Conservation (phyloP, 495 filamentous ascomycete genomes). For the Chaetomidium leptoderma region DNA sequence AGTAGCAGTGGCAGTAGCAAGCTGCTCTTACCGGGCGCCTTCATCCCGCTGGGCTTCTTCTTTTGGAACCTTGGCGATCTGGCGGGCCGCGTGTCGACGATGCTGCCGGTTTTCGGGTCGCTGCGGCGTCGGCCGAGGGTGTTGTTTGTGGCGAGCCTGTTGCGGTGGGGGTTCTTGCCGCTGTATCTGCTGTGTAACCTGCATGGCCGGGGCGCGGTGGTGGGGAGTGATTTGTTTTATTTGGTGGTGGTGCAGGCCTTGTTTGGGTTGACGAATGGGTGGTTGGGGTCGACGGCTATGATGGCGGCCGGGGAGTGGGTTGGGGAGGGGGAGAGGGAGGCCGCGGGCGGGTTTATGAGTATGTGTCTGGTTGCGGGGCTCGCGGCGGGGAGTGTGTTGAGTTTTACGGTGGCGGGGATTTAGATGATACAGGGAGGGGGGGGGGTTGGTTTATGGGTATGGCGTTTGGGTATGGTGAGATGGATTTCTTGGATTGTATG, state of each 20-base stretch:
- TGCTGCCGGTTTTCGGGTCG: conserved; percentile 49
- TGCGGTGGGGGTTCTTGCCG: conserved; percentile 68
- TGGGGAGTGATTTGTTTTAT: conserved; percentile 84
- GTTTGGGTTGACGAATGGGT: conserved; percentile 85
- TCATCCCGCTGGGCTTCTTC: conserved; percentile 87
- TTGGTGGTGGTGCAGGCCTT: conserved; percentile 72
- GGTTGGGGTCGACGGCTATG: conserved; percentile 79
- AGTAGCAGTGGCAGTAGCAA: conserved; percentile 39
- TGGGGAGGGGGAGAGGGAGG: conserved; percentile 72
- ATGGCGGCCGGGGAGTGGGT: conserved; percentile 82
- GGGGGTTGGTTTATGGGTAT: background rate
- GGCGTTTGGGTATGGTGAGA: background rate
- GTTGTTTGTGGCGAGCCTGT: conserved; percentile 60
- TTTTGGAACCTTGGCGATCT: conserved; percentile 94
- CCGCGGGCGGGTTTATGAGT: conserved; percentile 91
- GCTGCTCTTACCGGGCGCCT: conserved; percentile 67
- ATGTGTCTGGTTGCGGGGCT: conserved; percentile 79
- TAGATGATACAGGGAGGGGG: background rate
- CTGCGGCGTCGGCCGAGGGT: conserved; percentile 57
- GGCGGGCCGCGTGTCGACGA: conserved; percentile 64
- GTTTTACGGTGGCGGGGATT: conserved; percentile 63
- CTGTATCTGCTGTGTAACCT: conserved; percentile 89
- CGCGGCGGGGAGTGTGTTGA: conserved; percentile 79
- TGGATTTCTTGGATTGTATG: background rate
- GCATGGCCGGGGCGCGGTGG: conserved; percentile 59